Percentiles rank a stretch among this genome's conserved stretches.
phyloP scores from a whole-genome alignment of 495 filamentous ascomycete species.

The Venustampulla echinocandica region DNA sequence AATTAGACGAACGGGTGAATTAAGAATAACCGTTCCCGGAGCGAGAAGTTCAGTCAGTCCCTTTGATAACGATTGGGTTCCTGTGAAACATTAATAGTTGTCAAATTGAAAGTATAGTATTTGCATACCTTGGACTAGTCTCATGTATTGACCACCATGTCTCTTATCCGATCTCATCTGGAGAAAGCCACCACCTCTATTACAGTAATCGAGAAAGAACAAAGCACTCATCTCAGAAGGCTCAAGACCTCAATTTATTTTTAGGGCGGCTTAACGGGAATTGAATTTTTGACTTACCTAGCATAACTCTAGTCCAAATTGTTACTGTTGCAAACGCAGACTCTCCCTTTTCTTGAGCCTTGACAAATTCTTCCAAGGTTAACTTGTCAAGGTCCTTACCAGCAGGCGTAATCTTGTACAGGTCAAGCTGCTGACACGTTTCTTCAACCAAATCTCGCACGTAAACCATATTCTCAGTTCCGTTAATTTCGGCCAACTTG shows the following conservation, averaged over 20 bases:
- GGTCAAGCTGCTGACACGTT: not conserved
- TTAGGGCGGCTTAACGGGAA: not conserved
- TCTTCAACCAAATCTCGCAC: not conserved
- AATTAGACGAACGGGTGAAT: conserved; percentile 17
- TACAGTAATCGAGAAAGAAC: conserved; percentile 42
- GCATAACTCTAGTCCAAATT: conserved; percentile 33
- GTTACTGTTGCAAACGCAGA: conserved; percentile 17
- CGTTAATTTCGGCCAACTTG: not conserved
- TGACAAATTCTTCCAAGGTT: not conserved
- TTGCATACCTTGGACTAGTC: conserved; percentile 10
- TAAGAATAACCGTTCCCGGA: conserved; percentile 14
- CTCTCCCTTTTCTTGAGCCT: not conserved
- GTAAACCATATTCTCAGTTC: not conserved
- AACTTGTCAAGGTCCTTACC: not conserved
- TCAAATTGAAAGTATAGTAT: not conserved
- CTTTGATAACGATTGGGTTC: conserved; percentile 27
- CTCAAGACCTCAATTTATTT: conserved; percentile 24
- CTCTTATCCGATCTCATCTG: conserved; percentile 32
- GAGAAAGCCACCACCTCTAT: conserved; percentile 31
- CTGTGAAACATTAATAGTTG: conserved; percentile 10
- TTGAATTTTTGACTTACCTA: conserved; percentile 19
- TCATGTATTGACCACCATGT: conserved; percentile 35
- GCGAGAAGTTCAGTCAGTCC: conserved; percentile 20
- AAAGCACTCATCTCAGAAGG: conserved; percentile 33
- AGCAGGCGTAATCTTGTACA: not conserved